Percentiles rank a stretch among this genome's conserved stretches.
phyloP scores from a whole-genome alignment of 306 rosid genomes.

The Fagus crenata region DNA sequence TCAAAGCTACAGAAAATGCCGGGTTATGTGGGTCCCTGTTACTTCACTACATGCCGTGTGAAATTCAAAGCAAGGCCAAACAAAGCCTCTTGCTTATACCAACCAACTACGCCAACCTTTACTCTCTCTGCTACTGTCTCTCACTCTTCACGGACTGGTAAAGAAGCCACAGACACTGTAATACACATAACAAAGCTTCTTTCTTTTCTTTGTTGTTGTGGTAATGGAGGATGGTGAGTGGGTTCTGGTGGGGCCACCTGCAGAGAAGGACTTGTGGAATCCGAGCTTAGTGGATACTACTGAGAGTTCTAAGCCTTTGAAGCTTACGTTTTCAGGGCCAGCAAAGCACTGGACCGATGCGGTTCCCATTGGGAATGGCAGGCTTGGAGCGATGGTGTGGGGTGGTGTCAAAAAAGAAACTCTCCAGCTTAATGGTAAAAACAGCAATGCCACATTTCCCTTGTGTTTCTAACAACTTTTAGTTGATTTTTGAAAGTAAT shows the following conservation, averaged over 20 bases:
- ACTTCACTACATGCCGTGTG: constrained; percentile 9
- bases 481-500: neutral
- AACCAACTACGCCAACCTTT: neutral
- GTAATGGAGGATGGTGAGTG: constrained; percentile 51
- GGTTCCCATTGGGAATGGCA: constrained; percentile 86
- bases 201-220: neutral
- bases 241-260: constrained; percentile 44
- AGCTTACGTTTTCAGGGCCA: constrained; percentile 58
- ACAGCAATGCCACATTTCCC: neutral
- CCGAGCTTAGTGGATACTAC: constrained; percentile 38
- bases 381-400: constrained; percentile 94
- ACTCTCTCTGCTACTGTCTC: neutral
- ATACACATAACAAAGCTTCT: neutral
- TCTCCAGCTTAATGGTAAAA: constrained; percentile 85
- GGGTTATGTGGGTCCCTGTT: neutral
- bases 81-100: neutral
- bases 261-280: constrained; percentile 57
- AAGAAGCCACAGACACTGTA: constrained; percentile 10
- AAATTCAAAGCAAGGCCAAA: neutral
- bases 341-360: constrained; percentile 88
- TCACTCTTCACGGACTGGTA: neutral
- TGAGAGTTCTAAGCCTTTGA: constrained; percentile 52
- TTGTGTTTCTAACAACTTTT: neutral
- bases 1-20: neutral
- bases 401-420: constrained; percentile 71